These are phyloP conservation scores for Sanghuangporus weigelae DNA, from an alignment of 1,284 basidiomycete genomes.

Conservation along the genomic window DNA sequence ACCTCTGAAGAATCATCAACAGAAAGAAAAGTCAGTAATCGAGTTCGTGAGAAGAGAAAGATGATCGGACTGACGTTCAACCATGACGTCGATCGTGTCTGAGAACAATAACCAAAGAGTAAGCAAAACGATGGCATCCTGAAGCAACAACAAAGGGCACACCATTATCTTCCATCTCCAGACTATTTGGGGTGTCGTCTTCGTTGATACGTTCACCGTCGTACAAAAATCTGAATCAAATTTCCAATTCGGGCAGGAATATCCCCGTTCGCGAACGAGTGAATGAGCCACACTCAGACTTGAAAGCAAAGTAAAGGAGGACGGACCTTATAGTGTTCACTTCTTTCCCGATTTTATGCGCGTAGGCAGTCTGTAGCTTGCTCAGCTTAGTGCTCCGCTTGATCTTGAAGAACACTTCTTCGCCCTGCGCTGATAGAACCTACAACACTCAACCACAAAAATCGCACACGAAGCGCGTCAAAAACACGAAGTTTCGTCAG, in stretches of 20 bases:
- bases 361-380: conserved; percentile 93
- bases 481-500: background rate
- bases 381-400: conserved; percentile 91
- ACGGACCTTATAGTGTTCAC: conserved; percentile 78
- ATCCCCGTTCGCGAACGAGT: background rate
- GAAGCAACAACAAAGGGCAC: conserved; percentile 22
- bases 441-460: conserved; percentile 24
- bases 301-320: background rate
- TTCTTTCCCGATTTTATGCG: conserved; percentile 90
- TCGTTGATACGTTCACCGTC: conserved; percentile 81
- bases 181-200: conserved; percentile 76
- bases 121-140: background rate
- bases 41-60: conserved; percentile 22
- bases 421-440: conserved; percentile 75
- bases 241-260: background rate
- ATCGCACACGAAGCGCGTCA: no score
- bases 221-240: conserved; percentile 68
- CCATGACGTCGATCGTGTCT: conserved; percentile 90
- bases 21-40: background rate
- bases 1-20: conserved; percentile 26
- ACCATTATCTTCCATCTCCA: conserved; percentile 88
- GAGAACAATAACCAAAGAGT: conserved; percentile 16
- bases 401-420: conserved; percentile 98
- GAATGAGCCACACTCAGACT: background rate
- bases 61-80: conserved; percentile 67